Base-by-base conservation (phyloP, 1,139 yeast species). In the Citeromyces hawaiiensis region DNA sequence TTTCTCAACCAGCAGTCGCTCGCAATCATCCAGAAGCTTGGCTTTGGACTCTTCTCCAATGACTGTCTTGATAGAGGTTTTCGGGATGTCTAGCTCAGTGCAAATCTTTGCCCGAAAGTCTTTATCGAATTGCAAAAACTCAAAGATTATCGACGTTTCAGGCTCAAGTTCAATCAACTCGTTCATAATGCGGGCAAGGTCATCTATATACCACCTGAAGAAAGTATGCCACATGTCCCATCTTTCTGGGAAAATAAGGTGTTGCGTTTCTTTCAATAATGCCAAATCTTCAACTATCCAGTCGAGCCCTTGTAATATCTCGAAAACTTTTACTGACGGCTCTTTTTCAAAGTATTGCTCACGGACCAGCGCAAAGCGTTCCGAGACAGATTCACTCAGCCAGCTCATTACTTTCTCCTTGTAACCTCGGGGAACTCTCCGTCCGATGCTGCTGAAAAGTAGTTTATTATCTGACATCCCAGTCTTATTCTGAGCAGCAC, bases 281-380 rank as follows among this genome's bases (percentile, higher is more conserved):
- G 69, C 60, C 43, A 91, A 60, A 51, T 91, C 97, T 45, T 81
- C 80, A 54, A 82, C 87, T 15, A 88, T 70, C 93, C 96, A 88
- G 42, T 77, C 80, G 40, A 88, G 61, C 45, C 82, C 77, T 35
- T 80, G 81, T 45, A 82, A 67, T 2, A 88, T 75, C 16, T 66
- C 69, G 56, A 76, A 73, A 42, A 71, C 75, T 10, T 70, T 63
- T 40, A 80, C 76, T 38, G 73, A n/a, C 1, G 29, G 64, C 36
- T 67, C 61, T 9, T 47, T 37, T 6, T 43, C 60, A 36, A 67
- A 63, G 57, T 85, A 87, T 14, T 81, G 77, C 15, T 76, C 83
- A 30, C 61, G 64, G 14, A 88, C 70, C 14, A 82, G 68, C 3
- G 34, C 34, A 30, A 30, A 30, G 16, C 34, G 34, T 39, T 68